phyloP scores from a whole-genome alignment of 495 filamentous ascomycete species.

The Extremus antarcticus region DNA sequence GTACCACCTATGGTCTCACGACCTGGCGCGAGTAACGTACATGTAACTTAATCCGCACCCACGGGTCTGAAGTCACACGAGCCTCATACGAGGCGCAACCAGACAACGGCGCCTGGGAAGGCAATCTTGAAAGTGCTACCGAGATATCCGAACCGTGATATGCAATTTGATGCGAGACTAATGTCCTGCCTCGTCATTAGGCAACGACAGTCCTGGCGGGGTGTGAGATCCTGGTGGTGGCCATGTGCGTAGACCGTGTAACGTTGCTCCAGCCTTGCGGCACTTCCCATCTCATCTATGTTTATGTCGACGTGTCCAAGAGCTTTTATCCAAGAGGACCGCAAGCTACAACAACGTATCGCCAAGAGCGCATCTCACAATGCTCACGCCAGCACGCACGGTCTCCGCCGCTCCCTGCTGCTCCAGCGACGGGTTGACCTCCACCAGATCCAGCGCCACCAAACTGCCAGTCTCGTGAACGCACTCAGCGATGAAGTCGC shows the following conservation, averaged over 20 bases:
- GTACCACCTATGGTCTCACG: too few relatives aligned
- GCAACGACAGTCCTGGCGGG: too few relatives aligned
- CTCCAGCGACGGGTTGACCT: slow-evolving; percentile 88
- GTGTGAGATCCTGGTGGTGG: too few relatives aligned
- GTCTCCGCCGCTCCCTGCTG: slow-evolving; percentile 72
- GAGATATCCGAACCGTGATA: neutral
- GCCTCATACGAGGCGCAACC: neutral
- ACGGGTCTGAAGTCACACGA: neutral
- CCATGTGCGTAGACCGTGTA: too few relatives aligned
- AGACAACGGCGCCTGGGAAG: neutral
- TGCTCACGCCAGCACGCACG: slow-evolving; percentile 75
- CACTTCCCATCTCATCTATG: neutral
- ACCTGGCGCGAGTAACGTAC: neutral
- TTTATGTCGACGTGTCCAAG: neutral
- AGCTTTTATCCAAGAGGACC: neutral
- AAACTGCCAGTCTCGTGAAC: slow-evolving; percentile 88
- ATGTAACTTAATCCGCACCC: neutral
- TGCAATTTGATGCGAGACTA: neutral
- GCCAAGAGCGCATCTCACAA: slow-evolving; percentile 83
- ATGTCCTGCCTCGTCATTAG: too few relatives aligned
- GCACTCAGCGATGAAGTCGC: slow-evolving; percentile 94
- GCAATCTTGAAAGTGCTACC: neutral
- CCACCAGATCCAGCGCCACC: slow-evolving; percentile 85
- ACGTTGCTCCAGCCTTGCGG: neutral
- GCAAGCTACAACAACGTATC: slow-evolving; percentile 53